Evolutionary conservation across 2,329 filamentous ascomycete genomes (phyloP).

Genomic region (Fonsecaea multimorphosa): DNA sequence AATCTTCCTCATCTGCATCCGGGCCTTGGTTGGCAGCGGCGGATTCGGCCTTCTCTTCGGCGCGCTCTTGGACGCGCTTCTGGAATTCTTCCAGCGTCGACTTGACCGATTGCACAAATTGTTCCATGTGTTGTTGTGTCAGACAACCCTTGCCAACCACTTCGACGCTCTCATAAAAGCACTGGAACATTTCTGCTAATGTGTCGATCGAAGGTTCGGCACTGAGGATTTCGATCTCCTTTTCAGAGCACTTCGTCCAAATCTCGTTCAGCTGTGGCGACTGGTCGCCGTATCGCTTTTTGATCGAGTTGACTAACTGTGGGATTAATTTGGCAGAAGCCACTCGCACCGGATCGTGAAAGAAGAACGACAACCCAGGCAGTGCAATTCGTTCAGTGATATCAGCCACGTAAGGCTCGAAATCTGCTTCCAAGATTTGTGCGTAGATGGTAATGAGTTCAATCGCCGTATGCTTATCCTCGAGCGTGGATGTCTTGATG

Average conservation of each 20-base stretch:
- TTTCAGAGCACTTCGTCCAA: conserved; percentile 85
- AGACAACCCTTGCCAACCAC: conserved; percentile 87
- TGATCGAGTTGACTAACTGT: conserved; percentile 89
- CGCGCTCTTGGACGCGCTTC: conserved; percentile 76
- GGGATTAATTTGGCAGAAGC: conserved; percentile 95
- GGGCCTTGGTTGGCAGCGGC: conserved; percentile 76
- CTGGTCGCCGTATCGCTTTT: conserved; percentile 82
- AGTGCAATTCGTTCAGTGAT: conserved; percentile 97
- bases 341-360: conserved; percentile 95
- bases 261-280: conserved; percentile 80
- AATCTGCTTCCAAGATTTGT: conserved; percentile 89
- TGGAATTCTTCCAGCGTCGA: conserved; percentile 93
- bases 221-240: conserved; percentile 88
- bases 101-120: conserved; percentile 84
- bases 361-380: conserved; percentile 95
- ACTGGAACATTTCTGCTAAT: conserved; percentile 98
- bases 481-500: conserved; percentile 94
- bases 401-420: conserved; percentile 87
- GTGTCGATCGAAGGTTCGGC: conserved; percentile 96
- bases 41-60: conserved; percentile 65
- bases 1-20: conserved; percentile 89
- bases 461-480: conserved; percentile 99
- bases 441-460: conserved; percentile 97
- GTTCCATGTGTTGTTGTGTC: conserved; percentile 76
- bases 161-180: conserved; percentile 98